Base-by-base conservation (phyloP, 257 asterid species). In the Solanum ossicruentum region DNA sequence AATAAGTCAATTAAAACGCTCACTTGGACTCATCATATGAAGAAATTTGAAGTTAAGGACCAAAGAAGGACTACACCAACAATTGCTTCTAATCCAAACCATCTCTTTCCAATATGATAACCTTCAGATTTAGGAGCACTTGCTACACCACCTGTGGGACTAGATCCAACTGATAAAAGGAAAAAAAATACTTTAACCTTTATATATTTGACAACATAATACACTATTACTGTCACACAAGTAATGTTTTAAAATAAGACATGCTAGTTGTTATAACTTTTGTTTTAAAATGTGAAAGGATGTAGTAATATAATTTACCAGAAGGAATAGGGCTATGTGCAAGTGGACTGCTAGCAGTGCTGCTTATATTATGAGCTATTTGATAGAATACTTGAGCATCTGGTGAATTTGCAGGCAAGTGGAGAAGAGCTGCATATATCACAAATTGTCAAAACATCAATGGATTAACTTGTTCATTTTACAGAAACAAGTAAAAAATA, bases 321-420 rank as follows among this genome's bases (percentile, higher is more conserved):
- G 84, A 32, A 65, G 86, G 56, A 26, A 52, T 16, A 21, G 89
- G 89, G 56, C 88, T 75, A 83, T 71, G 58, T 17, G 88, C 89
- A 8, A 8, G 16, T 51, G 91, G 87, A 52, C 84, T 73, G 17
- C 84, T 60, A 56, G 80, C 80, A 49, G 52, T 63, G 51, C 71
- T 87, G 65, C 81, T 77, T 39, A 94, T 63, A 15, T 84, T 82
- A 32, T 79, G 47, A 60, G 89, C 91, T 54, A 84, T 45, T 75
- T 90, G 94, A 83, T 93, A 92, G 91, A 92, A 95, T 13, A 92
- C 80, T 83, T 95, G 94, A 60, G 98, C 97, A 3, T 92, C 98
- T 16, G 97, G 92, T 72, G 98, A 95, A 85, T 95, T 88, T 1
- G 97, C 97, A 70, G 93, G 91, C 93, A 95, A 84, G 84, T 92